These are phyloP conservation scores for Selenicereus undatus DNA, from an alignment of 148 eudicot species.

Conservation along the genomic window DNA sequence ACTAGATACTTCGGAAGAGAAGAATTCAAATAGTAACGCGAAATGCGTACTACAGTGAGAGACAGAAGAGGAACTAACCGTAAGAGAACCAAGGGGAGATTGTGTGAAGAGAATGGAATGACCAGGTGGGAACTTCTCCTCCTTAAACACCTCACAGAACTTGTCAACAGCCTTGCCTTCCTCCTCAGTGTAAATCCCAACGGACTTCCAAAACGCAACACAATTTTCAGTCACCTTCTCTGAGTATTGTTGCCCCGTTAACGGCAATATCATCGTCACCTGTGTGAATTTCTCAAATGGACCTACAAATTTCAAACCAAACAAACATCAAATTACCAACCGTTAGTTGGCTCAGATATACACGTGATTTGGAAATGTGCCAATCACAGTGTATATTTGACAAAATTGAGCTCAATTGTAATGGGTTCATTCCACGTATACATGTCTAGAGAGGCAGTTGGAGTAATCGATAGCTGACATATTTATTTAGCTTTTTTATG, in stretches of 20 bases:
- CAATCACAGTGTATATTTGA: no score
- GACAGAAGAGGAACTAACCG: constrained; percentile 31
- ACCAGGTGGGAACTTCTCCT: constrained; percentile 66
- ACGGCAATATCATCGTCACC: constrained; percentile 66
- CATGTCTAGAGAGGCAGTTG: no score
- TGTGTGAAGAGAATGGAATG: constrained; percentile 70
- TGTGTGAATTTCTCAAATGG: constrained; percentile 69
- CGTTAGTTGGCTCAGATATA: no score
- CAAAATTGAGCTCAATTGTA: no score
- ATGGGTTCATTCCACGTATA: no score
- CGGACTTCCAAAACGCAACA: constrained; percentile 56
- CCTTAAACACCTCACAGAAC: constrained; percentile 57
- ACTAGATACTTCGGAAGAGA: no score
- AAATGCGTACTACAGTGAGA: not conserved
- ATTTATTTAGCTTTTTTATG: no score
- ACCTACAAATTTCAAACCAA: constrained; percentile 33
- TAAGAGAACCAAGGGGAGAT: constrained; percentile 51
- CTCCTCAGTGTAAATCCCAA: constrained; percentile 63
- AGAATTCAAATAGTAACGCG: no score
- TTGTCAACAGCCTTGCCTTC: constrained; percentile 55
- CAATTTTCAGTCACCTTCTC: constrained; percentile 81
- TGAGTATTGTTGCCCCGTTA: constrained; percentile 71
- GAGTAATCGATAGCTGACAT: no score
- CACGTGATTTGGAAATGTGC: no score
- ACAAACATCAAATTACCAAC: no score